A percentile compares a stretch with the other conserved stretches of the same genome.
Evolutionary conservation across 768 basidiomycete genomes (phyloP).

Genomic region (Asterophora parasitica): DNA sequence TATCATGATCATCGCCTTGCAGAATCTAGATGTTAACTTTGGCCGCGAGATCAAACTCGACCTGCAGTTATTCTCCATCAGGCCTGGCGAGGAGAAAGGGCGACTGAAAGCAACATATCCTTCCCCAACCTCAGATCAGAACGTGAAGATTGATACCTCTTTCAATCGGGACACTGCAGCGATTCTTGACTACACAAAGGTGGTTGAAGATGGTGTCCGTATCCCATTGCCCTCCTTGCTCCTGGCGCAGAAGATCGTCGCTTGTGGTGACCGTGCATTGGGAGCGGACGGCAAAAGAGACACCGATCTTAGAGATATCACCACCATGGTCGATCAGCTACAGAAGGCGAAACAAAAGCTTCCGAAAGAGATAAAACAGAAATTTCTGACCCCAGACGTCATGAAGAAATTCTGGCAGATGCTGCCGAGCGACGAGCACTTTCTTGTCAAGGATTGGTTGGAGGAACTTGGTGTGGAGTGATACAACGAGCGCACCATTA

Average conservation of each 20-base stretch:
- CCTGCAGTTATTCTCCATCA: neutral
- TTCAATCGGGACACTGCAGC: no score
- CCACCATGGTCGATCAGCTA: neutral
- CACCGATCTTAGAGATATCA: neutral
- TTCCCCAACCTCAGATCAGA: neutral
- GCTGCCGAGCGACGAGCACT: neutral
- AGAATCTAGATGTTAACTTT: neutral
- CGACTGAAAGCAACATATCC: neutral
- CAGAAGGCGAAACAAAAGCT: neutral
- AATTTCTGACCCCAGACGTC: neutral
- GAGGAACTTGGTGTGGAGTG: no score
- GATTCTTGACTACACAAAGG: neutral
- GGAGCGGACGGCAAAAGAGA: neutral
- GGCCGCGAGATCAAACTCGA: neutral
- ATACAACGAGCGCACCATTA: no score
- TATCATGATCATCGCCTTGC: no score
- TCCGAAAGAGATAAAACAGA: neutral
- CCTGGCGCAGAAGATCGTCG: neutral
- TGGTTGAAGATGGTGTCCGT: neutral
- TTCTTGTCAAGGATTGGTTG: neutral
- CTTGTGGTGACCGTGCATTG: neutral
- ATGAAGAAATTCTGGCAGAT: neutral
- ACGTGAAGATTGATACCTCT: no score
- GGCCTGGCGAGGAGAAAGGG: neutral
- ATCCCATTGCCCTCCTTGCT: neutral